A percentile compares a stretch with the other conserved stretches of the same genome.
phyloP scores from a whole-genome alignment of 2,329 filamentous ascomycete species.

The Parastagonospora nodorum region DNA sequence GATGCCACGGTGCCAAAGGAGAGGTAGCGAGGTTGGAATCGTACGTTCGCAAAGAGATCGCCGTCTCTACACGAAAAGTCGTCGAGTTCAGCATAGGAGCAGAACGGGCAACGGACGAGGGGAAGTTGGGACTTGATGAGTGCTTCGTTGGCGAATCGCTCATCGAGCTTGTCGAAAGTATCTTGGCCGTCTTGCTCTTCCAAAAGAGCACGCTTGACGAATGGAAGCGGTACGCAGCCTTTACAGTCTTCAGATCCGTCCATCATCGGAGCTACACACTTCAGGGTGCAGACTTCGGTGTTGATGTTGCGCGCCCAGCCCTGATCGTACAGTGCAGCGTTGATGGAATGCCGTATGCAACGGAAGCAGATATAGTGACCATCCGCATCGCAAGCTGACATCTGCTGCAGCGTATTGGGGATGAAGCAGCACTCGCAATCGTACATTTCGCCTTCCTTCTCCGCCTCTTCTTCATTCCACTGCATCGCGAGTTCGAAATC shows the following conservation, averaged over 20 bases:
- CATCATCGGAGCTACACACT: slow-evolving; percentile 77
- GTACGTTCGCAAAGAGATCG: slow-evolving; percentile 32
- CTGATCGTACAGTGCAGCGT: slow-evolving; percentile 90
- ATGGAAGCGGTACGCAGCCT: slow-evolving; percentile 71
- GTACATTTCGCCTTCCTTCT: slow-evolving; percentile 54
- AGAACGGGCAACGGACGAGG: slow-evolving; percentile 86
- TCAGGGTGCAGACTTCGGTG: slow-evolving; percentile 71
- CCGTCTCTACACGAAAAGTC: slow-evolving; percentile 40
- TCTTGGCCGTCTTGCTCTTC: slow-evolving; percentile 72
- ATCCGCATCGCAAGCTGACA: slow-evolving; percentile 70
- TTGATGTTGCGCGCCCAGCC: slow-evolving; percentile 85
- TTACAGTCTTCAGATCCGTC: slow-evolving; percentile 61
- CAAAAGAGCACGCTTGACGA: slow-evolving; percentile 74
- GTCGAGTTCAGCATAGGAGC: slow-evolving; percentile 87
- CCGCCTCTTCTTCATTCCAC: slow-evolving; percentile 56
- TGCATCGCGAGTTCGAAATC: slow-evolving; percentile 51
- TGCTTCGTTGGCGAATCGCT: slow-evolving; percentile 76
- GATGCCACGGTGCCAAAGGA: slow-evolving; percentile 30
- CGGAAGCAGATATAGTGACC: slow-evolving; percentile 79
- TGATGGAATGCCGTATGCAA: slow-evolving; percentile 80
- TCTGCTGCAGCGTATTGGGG: slow-evolving; percentile 72
- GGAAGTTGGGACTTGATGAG: slow-evolving; percentile 75
- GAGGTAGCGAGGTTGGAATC: slow-evolving; percentile 39
- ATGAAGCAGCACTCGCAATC: slow-evolving; percentile 83
- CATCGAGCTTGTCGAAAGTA: slow-evolving; percentile 75